Conservation (phyloP, 73 alveolate genomes). For the Paramecium tetraurelia region DNA sequence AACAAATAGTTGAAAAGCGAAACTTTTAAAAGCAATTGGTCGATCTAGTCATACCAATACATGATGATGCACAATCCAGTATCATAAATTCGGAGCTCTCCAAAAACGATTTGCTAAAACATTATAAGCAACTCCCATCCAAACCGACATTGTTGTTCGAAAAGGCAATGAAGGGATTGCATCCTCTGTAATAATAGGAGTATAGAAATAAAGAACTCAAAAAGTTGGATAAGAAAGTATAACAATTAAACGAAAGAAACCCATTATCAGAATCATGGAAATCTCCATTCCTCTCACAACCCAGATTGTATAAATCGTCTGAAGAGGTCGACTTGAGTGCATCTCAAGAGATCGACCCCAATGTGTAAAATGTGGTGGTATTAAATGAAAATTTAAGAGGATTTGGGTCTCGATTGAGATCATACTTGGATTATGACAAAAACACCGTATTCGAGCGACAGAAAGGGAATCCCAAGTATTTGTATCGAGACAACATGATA, state of each 20-base stretch:
- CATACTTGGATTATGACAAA: slow-evolving; percentile 35
- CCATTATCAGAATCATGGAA: slow-evolving; percentile 19
- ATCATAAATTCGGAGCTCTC: neutral
- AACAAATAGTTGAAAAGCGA: neutral
- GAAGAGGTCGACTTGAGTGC: neutral
- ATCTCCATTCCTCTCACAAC: slow-evolving; percentile 19
- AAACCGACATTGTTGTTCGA: slow-evolving; percentile 14
- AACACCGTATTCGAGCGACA: neutral
- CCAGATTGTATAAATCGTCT: neutral
- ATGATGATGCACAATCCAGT: neutral
- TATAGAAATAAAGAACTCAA: neutral
- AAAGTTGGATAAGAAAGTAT: neutral
- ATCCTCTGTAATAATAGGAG: neutral
- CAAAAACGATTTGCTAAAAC: neutral
- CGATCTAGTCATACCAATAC: neutral
- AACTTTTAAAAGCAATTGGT: neutral
- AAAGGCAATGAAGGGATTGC: slow-evolving; percentile 12
- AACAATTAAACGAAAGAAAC: slow-evolving; percentile 14
- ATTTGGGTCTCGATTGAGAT: neutral
- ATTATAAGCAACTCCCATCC: neutral
- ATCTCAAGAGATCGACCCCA: neutral
- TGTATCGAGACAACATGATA: neutral
- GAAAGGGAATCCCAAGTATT: slow-evolving; percentile 10
- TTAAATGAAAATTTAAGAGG: slow-evolving; percentile 24
- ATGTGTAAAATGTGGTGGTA: neutral